Evolutionary conservation across 176 grass and related monocot genomes (phyloP).

Genomic region (Oryza glaberrima): DNA sequence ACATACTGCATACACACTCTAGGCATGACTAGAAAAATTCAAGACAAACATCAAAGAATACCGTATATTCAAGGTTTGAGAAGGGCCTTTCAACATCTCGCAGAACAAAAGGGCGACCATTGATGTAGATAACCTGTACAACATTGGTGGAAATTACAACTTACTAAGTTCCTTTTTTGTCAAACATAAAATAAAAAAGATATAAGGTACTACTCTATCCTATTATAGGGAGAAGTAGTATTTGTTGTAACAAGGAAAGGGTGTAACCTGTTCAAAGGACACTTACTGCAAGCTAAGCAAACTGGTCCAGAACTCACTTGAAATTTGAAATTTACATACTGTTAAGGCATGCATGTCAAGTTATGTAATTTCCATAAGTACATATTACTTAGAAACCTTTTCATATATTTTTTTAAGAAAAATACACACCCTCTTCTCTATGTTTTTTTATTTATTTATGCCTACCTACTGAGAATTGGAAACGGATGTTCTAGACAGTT

Average conservation of each 20-base stretch:
- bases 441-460: slow-evolving; percentile 18
- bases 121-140: slow-evolving; percentile 94
- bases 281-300: slow-evolving; percentile 24
- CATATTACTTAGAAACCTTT: background rate
- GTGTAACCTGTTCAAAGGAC: slow-evolving; percentile 1
- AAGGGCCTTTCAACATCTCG: slow-evolving; percentile 97
- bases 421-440: background rate
- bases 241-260: background rate
- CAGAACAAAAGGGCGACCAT: slow-evolving; percentile 86
- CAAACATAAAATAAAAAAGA: slow-evolving; percentile 13
- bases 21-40: slow-evolving; percentile 24
- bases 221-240: slow-evolving; percentile 11
- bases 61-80: slow-evolving; percentile 99
- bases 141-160: slow-evolving; percentile 29
- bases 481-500: slow-evolving; percentile 5
- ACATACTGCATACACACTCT: background rate
- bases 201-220: background rate
- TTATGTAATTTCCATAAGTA: background rate
- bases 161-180: slow-evolving; percentile 19
- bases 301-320: slow-evolving; percentile 3
- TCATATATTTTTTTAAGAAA: background rate
- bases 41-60: slow-evolving; percentile 45
- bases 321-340: slow-evolving; percentile 32
- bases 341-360: slow-evolving; percentile 19
- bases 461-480: slow-evolving; percentile 6